A percentile compares a stretch with the other conserved stretches of the same genome.
These are phyloP conservation scores for Gleditsia sinensis DNA, from an alignment of 306 rosid genomes.

Conservation along the genomic window DNA sequence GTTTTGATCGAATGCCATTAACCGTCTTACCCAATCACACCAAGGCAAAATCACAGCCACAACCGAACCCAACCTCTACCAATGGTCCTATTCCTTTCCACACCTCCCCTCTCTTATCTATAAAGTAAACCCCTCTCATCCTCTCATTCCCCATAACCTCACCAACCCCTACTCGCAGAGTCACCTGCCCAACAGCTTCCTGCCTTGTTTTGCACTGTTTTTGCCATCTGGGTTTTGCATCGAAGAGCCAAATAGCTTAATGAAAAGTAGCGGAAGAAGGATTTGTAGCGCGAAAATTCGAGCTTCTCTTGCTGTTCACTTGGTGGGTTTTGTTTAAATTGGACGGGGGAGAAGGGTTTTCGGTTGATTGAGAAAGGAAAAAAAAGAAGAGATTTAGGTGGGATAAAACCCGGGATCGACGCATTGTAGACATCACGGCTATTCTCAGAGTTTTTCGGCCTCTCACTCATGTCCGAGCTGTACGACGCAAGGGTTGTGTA, in stretches of 20 bases:
- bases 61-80: not conserved
- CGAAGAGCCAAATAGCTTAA: no score
- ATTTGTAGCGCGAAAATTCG: no score
- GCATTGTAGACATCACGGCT: conserved; percentile 98
- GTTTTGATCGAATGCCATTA: conserved; percentile 15
- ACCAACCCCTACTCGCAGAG: not conserved
- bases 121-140: conserved; percentile 14
- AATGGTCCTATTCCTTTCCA: not conserved
- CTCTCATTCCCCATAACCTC: conserved; percentile 4
- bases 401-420: conserved; percentile 77
- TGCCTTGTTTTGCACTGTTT: not conserved
- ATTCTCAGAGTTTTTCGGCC: conserved; percentile 65
- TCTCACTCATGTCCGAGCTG: conserved; percentile 74
- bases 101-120: conserved; percentile 33
- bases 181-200: no score
- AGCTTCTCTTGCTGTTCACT: not conserved
- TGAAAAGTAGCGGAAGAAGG: no score
- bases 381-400: not conserved
- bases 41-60: conserved; percentile 42
- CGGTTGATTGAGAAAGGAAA: no score
- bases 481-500: conserved; percentile 78
- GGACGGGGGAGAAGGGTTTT: not conserved
- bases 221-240: not conserved
- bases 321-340: conserved; percentile 1
- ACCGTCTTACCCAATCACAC: conserved; percentile 17